phyloP scores from a whole-genome alignment of 306 rosid species.

The Fragaria ananassa region DNA sequence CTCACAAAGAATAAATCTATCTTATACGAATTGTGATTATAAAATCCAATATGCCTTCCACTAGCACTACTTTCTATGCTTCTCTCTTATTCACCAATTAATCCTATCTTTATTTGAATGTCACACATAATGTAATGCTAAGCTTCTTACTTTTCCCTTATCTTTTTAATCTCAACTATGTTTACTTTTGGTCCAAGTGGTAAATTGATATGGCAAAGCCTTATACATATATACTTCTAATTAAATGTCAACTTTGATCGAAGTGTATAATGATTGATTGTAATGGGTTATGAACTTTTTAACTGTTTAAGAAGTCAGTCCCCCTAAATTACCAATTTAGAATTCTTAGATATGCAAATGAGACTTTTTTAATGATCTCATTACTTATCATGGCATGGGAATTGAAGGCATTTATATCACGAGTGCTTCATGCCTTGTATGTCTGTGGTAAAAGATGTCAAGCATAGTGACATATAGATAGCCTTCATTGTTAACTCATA shows the following conservation, averaged over 20 bases:
- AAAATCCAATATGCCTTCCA: conserved; percentile 35
- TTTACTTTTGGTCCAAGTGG: not conserved
- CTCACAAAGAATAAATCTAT: conserved; percentile 35
- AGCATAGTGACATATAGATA: too few species aligned
- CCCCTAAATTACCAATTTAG: not conserved
- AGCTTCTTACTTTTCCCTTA: not conserved
- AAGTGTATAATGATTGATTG: not conserved
- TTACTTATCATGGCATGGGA: too few species aligned
- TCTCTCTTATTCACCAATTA: not conserved
- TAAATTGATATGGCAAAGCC: not conserved
- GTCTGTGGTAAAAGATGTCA: too few species aligned
- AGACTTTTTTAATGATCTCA: not conserved
- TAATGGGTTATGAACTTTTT: not conserved
- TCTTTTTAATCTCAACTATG: not conserved
- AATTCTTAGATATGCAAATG: not conserved
- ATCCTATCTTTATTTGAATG: not conserved
- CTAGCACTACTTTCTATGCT: conserved; percentile 21
- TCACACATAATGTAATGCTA: not conserved
- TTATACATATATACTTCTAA: not conserved
- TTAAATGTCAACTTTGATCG: not conserved
- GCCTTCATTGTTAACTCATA: too few species aligned
- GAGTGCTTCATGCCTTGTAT: too few species aligned
- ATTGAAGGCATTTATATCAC: too few species aligned
- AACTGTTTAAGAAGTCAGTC: not conserved
- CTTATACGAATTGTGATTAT: conserved; percentile 3